phyloP scores from a whole-genome alignment of 2,329 filamentous ascomycete genomes.

The Trichoderma endophyticum region DNA sequence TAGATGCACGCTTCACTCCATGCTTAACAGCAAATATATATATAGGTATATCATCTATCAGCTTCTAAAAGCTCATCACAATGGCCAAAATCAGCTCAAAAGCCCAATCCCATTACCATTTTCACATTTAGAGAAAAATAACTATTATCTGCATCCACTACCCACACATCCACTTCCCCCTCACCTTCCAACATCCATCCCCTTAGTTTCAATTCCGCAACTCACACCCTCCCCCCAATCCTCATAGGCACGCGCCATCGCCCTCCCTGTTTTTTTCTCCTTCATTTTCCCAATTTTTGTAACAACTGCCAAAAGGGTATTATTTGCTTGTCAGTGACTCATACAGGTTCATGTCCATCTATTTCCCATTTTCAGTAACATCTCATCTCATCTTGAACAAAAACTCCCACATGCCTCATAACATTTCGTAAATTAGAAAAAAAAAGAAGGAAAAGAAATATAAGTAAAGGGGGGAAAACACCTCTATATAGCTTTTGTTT shows the following conservation, averaged over 20 bases:
- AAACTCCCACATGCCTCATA: constrained; percentile 1
- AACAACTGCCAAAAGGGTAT: constrained; percentile 13
- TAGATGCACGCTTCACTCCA: not conserved
- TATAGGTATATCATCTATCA: not conserved
- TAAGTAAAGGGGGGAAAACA: not conserved
- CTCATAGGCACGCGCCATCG: not conserved
- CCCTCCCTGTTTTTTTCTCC: not conserved
- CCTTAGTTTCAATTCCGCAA: not conserved
- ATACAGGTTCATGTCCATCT: not conserved
- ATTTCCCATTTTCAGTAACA: constrained; percentile 1
- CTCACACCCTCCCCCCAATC: not conserved
- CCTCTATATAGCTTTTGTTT: not conserved
- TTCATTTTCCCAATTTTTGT: not conserved
- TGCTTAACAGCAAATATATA: not conserved
- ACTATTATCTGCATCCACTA: not conserved
- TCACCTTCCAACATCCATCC: not conserved
- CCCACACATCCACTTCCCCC: not conserved
- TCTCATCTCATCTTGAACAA: not conserved
- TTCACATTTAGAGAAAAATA: not conserved
- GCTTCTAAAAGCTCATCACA: not conserved
- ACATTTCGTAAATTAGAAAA: not conserved
- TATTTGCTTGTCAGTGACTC: constrained; percentile 7
- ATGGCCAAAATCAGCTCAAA: not conserved
- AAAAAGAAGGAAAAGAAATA: not conserved
- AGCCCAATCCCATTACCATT: not conserved